Evolutionary conservation across 768 basidiomycete genomes (phyloP).

Genomic region (Trametes cinnabarina): DNA sequence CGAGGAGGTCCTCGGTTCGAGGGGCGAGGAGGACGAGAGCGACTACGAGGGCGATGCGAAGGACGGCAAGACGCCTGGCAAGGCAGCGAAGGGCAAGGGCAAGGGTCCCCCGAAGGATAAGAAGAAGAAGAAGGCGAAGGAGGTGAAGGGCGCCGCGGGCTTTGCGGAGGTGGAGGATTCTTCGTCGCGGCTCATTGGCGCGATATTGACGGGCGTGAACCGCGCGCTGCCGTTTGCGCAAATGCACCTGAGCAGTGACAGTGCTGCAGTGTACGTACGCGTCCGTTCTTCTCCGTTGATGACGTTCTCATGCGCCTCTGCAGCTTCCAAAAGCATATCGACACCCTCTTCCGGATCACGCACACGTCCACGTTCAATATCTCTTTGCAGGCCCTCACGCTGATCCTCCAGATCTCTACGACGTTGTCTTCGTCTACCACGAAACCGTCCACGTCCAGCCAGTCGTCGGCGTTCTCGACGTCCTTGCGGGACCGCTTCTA

Average conservation of each 20-base stretch:
- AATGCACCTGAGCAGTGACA: slow-evolving; percentile 58
- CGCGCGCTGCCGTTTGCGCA: slow-evolving; percentile 92
- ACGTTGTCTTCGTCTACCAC: slow-evolving; percentile 37
- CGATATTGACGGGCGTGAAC: slow-evolving; percentile 91
- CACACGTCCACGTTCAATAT: slow-evolving; percentile 97
- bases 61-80: slow-evolving; percentile 40
- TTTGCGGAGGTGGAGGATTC: slow-evolving; percentile 76
- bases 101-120: slow-evolving; percentile 30
- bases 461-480: slow-evolving; percentile 42
- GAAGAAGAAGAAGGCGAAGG: slow-evolving; percentile 37
- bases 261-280: slow-evolving; percentile 50
- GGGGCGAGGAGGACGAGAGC: slow-evolving; percentile 39
- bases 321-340: slow-evolving; percentile 83
- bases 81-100: slow-evolving; percentile 28
- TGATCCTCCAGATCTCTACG: slow-evolving; percentile 80
- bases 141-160: slow-evolving; percentile 57
- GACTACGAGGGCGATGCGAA: slow-evolving; percentile 34
- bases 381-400: slow-evolving; percentile 84
- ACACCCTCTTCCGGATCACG: slow-evolving; percentile 91
- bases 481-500: slow-evolving; percentile 67
- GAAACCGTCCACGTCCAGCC: slow-evolving; percentile 28
- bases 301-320: background rate
- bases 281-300: too few relatives aligned
- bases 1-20: slow-evolving; percentile 77
- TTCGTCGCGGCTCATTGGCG: slow-evolving; percentile 81